Conservation (phyloP, 345 rosid species). For the Isatis tinctoria region DNA sequence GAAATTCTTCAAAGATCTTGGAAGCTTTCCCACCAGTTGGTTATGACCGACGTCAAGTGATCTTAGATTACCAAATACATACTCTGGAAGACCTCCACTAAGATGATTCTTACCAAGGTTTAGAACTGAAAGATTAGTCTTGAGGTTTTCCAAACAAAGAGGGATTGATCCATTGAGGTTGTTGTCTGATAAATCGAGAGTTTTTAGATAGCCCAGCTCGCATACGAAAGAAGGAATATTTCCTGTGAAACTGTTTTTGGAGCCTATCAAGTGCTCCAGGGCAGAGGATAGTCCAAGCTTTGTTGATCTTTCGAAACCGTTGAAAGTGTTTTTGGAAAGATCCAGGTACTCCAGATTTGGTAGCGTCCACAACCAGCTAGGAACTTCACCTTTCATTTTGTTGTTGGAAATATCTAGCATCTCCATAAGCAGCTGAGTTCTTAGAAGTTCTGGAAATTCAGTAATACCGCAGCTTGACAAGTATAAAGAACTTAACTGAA, state of each 20-base stretch:
- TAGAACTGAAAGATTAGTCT: too few relatives aligned
- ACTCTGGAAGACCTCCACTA: not conserved
- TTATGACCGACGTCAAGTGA: conserved; percentile 16
- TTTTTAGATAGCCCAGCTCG: not conserved
- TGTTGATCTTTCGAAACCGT: not conserved
- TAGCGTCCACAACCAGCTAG: not conserved
- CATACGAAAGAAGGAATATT: not conserved
- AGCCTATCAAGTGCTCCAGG: not conserved
- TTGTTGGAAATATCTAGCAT: too few relatives aligned
- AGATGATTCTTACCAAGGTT: not conserved
- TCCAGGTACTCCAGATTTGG: not conserved
- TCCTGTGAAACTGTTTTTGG: not conserved
- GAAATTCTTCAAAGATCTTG: not conserved
- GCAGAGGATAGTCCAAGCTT: not conserved
- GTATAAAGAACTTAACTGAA: not conserved
- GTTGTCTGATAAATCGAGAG: not conserved
- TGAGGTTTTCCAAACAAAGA: too few relatives aligned
- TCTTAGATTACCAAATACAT: not conserved
- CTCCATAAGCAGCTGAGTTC: not conserved
- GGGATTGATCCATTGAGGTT: not conserved
- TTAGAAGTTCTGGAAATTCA: not conserved
- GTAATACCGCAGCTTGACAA: not conserved
- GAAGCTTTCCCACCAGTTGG: conserved; percentile 21
- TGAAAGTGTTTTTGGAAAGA: conserved; percentile 1
- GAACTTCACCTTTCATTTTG: too few relatives aligned